phyloP scores from a whole-genome alignment of 495 filamentous ascomycete species.

The Podospora pseudopauciseta region DNA sequence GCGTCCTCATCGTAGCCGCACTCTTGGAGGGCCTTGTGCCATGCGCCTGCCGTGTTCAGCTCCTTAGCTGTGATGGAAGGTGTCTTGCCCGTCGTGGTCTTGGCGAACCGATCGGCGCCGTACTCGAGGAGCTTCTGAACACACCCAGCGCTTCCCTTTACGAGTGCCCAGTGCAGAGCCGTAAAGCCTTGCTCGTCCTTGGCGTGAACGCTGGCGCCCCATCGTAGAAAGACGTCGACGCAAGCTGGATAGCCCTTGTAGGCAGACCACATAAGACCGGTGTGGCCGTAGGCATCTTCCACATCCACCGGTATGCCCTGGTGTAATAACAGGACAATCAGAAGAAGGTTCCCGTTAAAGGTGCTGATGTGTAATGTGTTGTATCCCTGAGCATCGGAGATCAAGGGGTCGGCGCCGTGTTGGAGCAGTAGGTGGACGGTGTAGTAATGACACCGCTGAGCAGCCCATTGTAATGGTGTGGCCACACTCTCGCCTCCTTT shows the following conservation, averaged over 20 bases:
- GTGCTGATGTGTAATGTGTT: slow-evolving; percentile 96
- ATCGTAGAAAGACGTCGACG: slow-evolving; percentile 89
- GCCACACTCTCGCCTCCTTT: slow-evolving; percentile 92
- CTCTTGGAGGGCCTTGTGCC: slow-evolving; percentile 79
- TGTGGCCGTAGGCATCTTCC: slow-evolving; percentile 82
- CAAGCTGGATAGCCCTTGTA: slow-evolving; percentile 92
- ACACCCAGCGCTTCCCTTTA: slow-evolving; percentile 80
- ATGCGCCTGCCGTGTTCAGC: slow-evolving; percentile 79
- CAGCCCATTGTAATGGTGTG: slow-evolving; percentile 94
- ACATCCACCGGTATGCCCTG: slow-evolving; percentile 92
- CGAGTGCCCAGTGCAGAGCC: slow-evolving; percentile 92
- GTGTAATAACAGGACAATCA: slow-evolving; percentile 80
- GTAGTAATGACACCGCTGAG: slow-evolving; percentile 89
- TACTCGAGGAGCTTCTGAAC: slow-evolving; percentile 92
- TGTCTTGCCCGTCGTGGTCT: slow-evolving; percentile 82
- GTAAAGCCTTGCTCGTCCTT: slow-evolving; percentile 89
- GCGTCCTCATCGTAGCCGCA: slow-evolving; percentile 80
- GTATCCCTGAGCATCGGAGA: slow-evolving; percentile 90
- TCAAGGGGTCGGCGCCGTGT: slow-evolving; percentile 81
- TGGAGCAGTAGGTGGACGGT: slow-evolving; percentile 70
- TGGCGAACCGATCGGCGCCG: slow-evolving; percentile 84
- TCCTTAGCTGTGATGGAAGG: slow-evolving; percentile 79
- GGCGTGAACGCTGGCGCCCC: slow-evolving; percentile 91
- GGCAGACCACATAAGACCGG: slow-evolving; percentile 94
- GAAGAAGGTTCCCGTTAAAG: slow-evolving; percentile 92